Conservation (phyloP, 2,329 filamentous ascomycete species). For the Periconia sp. region DNA sequence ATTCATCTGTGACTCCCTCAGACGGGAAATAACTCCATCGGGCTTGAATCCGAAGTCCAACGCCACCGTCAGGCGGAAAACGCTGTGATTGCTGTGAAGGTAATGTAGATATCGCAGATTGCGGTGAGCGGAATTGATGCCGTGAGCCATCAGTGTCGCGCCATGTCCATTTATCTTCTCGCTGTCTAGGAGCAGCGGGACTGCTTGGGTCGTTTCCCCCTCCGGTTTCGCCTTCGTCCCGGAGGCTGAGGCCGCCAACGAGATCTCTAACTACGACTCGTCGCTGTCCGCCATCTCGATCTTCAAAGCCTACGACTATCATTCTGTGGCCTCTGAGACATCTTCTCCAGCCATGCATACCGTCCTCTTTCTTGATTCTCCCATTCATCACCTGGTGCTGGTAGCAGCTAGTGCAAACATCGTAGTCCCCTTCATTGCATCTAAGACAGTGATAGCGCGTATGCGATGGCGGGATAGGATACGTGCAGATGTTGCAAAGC, state of each 20-base stretch:
- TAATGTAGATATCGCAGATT: background rate
- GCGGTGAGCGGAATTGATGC: conserved; percentile 20
- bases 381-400: conserved; percentile 66
- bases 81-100: conserved; percentile 5
- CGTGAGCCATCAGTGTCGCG: conserved; percentile 41
- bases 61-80: conserved; percentile 79
- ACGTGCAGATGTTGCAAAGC: conserved; percentile 78
- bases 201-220: no score
- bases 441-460: conserved; percentile 80
- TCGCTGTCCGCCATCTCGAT: conserved; percentile 69
- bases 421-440: conserved; percentile 83
- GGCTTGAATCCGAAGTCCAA: conserved; percentile 68
- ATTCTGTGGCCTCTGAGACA: conserved; percentile 84
- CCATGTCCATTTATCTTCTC: conserved; percentile 38
- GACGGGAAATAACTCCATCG: conserved; percentile 81
- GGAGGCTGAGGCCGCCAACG: conserved; percentile 77
- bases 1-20: conserved; percentile 70
- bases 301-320: conserved; percentile 78
- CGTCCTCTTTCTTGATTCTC: conserved; percentile 76
- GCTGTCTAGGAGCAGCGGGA: background rate
- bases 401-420: conserved; percentile 84
- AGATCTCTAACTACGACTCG: conserved; percentile 73
- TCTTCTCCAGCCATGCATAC: conserved; percentile 79
- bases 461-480: conserved; percentile 71
- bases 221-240: conserved; percentile 58